Evolutionary conservation across 768 basidiomycete species (phyloP).

Genomic region (Tephrocybe sp.): DNA sequence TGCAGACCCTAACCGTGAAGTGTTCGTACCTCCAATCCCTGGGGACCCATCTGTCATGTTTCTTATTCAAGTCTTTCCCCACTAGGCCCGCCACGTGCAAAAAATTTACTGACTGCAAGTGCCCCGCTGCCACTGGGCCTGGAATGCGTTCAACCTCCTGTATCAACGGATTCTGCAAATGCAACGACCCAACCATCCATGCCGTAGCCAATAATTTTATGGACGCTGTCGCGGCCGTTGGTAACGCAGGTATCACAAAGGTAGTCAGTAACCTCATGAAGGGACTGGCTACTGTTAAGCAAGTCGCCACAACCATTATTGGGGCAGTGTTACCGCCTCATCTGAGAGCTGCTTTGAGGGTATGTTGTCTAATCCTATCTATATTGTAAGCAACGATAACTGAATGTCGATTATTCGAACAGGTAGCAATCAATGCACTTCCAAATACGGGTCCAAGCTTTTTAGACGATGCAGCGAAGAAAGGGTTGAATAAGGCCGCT

Average conservation of each 20-base stretch:
- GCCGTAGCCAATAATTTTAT: not conserved
- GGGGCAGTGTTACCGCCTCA: slow-evolving; percentile 1
- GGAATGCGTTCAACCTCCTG: not conserved
- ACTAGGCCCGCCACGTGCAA: not conserved
- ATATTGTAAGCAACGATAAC: not conserved
- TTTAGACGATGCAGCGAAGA: not conserved
- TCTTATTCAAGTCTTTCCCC: not conserved
- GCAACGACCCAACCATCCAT: slow-evolving; percentile 1
- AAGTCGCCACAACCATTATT: not conserved
- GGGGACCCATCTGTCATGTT: not conserved
- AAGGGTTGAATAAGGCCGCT: not conserved
- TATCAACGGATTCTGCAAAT: slow-evolving; percentile 5
- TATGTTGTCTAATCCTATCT: not conserved
- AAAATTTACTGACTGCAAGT: not conserved
- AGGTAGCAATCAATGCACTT: not conserved
- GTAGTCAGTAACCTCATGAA: slow-evolving; percentile 3
- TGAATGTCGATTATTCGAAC: not conserved
- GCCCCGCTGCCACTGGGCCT: not conserved
- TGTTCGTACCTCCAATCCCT: not conserved
- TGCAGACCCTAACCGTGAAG: not conserved
- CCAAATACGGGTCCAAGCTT: not conserved
- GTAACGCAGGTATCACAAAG: slow-evolving; percentile 8
- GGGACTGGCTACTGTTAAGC: slow-evolving; percentile 1
- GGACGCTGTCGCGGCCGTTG: not conserved
- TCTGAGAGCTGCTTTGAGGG: not conserved